Base-by-base conservation (phyloP, 169 alveolate genomes). In the Eimeria praecox region DNA sequence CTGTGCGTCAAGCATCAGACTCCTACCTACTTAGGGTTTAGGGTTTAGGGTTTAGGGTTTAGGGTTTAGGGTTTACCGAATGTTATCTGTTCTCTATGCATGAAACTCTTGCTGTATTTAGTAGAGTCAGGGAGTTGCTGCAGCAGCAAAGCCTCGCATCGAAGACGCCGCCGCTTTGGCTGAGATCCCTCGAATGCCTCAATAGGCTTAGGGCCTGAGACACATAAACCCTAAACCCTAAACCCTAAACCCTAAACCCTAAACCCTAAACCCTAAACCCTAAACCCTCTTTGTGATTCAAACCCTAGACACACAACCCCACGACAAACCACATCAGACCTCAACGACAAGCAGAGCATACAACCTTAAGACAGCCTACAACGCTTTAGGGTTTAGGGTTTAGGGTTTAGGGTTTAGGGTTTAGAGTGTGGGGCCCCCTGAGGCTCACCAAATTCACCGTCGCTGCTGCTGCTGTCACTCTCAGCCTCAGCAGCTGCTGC, bases 51-150 rank as follows among this genome's bases (percentile, higher is more conserved):
- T 4, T 22, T 78, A 4, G 62, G 89, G 62, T 24, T 78, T 78
- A 78, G 62, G 64, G 89, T 27, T 44, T 59, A 20, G 33, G 44
- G 59, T 95, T 33, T 96, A 98, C 98, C 98, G 64, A 98, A 98
- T 20, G 98, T 97, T 18, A 98, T 98, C 14, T 95, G 96, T 38
- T 98, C 98, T 52, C 98, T 97, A 94, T 99, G 99, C 99, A 98
- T 98, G 95, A 96, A 98, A 86, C 99, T 98, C 91, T 97, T 97
- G 96, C 98, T 99, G 95, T 99, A 99, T 56, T 97, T 94, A 42
- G 96, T 97, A 35, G 97, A 97, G 38, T 92, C 95, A n/a, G 99
- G 99, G 40, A 98, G 94, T 77, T 98, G 97, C 64, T 90, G 96
- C 77, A 98, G 96, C 90, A 97, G 97, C 78, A 97, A 87, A 75